These are phyloP conservation scores for Cordyceps pruinosa DNA, from an alignment of 2,329 filamentous ascomycete species.

Conservation along the genomic window DNA sequence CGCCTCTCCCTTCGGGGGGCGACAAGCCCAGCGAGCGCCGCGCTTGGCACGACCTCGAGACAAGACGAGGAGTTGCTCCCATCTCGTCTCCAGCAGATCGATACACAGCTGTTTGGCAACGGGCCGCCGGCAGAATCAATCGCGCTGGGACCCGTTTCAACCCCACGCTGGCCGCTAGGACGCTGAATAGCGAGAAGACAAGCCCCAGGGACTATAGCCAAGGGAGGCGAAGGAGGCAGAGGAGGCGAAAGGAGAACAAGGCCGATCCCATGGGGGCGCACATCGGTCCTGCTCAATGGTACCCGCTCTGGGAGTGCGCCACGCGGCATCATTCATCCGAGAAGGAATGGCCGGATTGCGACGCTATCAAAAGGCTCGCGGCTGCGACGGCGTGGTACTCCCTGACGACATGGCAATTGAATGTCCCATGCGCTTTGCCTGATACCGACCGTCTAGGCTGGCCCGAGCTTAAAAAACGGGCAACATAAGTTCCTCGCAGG, in stretches of 20 bases:
- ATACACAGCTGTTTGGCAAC: too few relatives aligned
- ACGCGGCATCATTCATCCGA: conserved; percentile 10
- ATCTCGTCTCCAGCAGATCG: background rate
- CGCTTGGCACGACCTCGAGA: background rate
- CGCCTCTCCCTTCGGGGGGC: background rate
- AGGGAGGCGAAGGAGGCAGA: background rate
- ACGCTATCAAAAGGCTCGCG: background rate
- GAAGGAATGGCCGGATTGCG: background rate
- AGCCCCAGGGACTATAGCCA: background rate
- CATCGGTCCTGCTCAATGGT: conserved; percentile 4
- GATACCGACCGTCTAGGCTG: too few relatives aligned
- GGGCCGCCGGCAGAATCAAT: too few relatives aligned
- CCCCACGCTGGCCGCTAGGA: background rate
- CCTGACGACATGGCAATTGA: too few relatives aligned
- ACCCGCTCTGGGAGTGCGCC: conserved; percentile 4
- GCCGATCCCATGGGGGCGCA: background rate
- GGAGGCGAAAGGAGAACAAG: background rate
- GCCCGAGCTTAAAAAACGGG: too few relatives aligned
- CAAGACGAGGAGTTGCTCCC: background rate
- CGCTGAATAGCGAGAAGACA: background rate
- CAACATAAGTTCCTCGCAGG: too few relatives aligned
- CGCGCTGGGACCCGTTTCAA: background rate
- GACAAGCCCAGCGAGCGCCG: background rate
- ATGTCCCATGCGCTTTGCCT: too few relatives aligned
- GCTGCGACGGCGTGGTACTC: background rate